Evolutionary conservation across 805 yeast species (phyloP).

Genomic region (Komagataella ulmi): DNA sequence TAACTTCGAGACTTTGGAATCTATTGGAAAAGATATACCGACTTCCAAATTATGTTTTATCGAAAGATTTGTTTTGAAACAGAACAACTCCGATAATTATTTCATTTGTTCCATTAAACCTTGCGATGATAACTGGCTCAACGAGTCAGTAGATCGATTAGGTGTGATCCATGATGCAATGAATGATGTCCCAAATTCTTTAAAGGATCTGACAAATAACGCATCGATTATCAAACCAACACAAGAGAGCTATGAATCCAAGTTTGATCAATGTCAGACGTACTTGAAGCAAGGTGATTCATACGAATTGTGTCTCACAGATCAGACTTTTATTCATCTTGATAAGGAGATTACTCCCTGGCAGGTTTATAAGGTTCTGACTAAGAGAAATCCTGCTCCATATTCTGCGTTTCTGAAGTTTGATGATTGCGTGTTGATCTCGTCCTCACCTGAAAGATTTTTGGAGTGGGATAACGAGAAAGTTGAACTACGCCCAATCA

Average conservation of each 20-base stretch:
- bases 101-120: conserved; percentile 38
- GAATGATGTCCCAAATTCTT: not conserved
- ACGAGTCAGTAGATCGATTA: conserved; percentile 5
- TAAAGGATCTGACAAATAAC: not conserved
- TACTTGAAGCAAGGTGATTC: conserved; percentile 73
- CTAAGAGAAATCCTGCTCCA: conserved; percentile 79
- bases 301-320: conserved; percentile 85
- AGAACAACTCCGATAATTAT: conserved; percentile 29
- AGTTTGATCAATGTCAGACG: conserved; percentile 53
- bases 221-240: conserved; percentile 34
- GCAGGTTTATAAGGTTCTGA: conserved; percentile 66
- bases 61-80: conserved; percentile 47
- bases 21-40: conserved; percentile 34
- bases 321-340: conserved; percentile 47
- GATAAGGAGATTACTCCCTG: conserved; percentile 45
- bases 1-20: conserved; percentile 17
- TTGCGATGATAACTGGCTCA: conserved; percentile 26
- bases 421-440: conserved; percentile 48
- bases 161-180: not conserved
- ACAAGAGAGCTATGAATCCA: conserved; percentile 34
- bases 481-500: conserved; percentile 87
- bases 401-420: conserved; percentile 73
- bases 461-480: conserved; percentile 52
- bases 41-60: conserved; percentile 67
- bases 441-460: conserved; percentile 93